Evolutionary conservation across 148 eudicot species (phyloP).

Genomic region (Vaccinium corymbosum): DNA sequence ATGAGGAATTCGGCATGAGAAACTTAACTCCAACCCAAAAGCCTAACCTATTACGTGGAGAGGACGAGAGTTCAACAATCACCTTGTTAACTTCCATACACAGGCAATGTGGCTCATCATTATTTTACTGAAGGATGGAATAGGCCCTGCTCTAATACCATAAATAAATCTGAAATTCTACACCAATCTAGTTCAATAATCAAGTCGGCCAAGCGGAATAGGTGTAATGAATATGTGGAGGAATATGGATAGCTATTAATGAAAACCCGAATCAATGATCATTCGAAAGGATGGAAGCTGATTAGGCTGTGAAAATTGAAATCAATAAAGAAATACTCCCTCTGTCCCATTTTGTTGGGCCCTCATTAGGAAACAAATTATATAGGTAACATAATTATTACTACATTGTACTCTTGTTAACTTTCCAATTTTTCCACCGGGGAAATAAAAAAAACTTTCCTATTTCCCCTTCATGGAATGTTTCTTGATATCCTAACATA

Average conservation of each 20-base stretch:
- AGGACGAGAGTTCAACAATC: neutral
- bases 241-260: neutral
- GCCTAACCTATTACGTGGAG: neutral
- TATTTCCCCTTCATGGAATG: no score
- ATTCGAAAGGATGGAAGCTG: no score
- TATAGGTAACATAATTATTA: no score
- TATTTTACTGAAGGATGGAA: neutral
- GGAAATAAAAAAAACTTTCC: no score
- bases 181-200: neutral
- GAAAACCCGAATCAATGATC: neutral
- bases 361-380: no score
- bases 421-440: no score
- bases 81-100: neutral
- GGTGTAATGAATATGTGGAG: neutral
- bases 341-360: no score
- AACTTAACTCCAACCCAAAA: neutral
- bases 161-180: neutral
- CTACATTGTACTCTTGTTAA: no score
- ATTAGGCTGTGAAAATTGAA: no score
- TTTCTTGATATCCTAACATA: no score
- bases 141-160: neutral
- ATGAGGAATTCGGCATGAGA: neutral
- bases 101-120: neutral
- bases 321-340: neutral
- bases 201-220: neutral